phyloP scores from a whole-genome alignment of 148 eudicot genomes.

The Nepenthes gracilis region DNA sequence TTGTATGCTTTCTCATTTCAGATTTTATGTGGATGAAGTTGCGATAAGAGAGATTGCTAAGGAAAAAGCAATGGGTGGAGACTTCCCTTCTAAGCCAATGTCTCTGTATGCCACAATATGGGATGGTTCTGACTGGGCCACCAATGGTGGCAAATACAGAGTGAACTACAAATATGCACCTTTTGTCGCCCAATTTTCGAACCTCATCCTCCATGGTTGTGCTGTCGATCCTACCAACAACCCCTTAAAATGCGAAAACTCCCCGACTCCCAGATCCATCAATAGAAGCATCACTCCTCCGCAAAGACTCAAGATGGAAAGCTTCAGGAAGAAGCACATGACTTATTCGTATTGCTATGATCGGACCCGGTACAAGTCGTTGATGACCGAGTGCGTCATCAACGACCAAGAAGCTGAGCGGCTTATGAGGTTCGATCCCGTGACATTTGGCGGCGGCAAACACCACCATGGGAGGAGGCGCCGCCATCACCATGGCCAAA shows the following conservation, averaged over 20 bases:
- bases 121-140: slow-evolving; percentile 95
- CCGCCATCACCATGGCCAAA: background rate
- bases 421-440: slow-evolving; percentile 54
- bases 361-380: slow-evolving; percentile 35
- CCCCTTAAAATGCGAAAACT: slow-evolving; percentile 28
- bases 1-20: slow-evolving; percentile 11
- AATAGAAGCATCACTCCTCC: slow-evolving; percentile 28
- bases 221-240: slow-evolving; percentile 57
- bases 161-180: slow-evolving; percentile 91
- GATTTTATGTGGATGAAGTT: slow-evolving; percentile 73
- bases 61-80: slow-evolving; percentile 56
- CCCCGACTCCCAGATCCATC: slow-evolving; percentile 14
- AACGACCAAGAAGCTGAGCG: slow-evolving; percentile 47
- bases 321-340: slow-evolving; percentile 55
- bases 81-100: slow-evolving; percentile 90
- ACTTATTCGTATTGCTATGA: slow-evolving; percentile 88
- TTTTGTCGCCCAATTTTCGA: slow-evolving; percentile 51
- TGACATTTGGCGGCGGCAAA: slow-evolving; percentile 49
- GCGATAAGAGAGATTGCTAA: slow-evolving; percentile 76
- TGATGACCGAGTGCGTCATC: slow-evolving; percentile 57
- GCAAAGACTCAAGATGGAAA: slow-evolving; percentile 45
- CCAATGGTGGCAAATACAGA: slow-evolving; percentile 77
- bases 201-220: slow-evolving; percentile 76
- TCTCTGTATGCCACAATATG: slow-evolving; percentile 80
- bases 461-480: slow-evolving; percentile 31